Evolutionary conservation across 345 rosid species (phyloP), one percentile per base, ranked within the genome.

Genomic region (Citrus maxima): DNA sequence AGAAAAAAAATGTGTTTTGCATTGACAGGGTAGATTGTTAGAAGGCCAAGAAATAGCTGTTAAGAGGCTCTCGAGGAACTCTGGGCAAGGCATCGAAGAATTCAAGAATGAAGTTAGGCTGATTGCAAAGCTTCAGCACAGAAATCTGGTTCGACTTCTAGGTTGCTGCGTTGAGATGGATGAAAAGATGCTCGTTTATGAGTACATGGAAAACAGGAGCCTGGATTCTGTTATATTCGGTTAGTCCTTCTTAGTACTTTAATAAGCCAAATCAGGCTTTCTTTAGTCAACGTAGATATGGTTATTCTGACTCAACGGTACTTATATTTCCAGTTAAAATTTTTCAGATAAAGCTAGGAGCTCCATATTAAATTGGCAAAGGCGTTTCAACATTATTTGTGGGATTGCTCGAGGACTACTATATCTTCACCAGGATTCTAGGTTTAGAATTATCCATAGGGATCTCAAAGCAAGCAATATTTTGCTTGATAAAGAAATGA

Each of bases 131-230:
- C 91, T 95, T 73, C 98, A 93, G 28, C 98, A 93, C 54, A 84
- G 91, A 79, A 95, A 95, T 80, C 92, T 95, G 16, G 97, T 95
- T 24, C 88, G 93, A 2, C 85, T 93, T 73, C 79, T 93, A 7
- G 95, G 93, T 14, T 95, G 90, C 77, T 92, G 94, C 83, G 55
- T 88, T 14, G 94, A 90, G 35, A 81, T 10, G 75, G 91, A 83
- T 1, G 98, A 95, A 76, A 95, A 92, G 86, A 86, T 95, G 82
- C 88, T 95, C 46, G 80, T 95, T 56, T 95, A 92, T n/a, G 98
- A 93, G 87, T 95, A 85, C 82, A 87, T 95, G 94, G 97, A 60
- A 60, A 60, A 60, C 32, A 60, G 65, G 12, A 60, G 65, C 32
- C 65, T 60, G 65, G 65, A 60, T 60, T 60, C 65, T 60, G 16